These are phyloP conservation scores for Talaromyces liani DNA, from an alignment of 495 filamentous ascomycete genomes.

Conservation along the genomic window DNA sequence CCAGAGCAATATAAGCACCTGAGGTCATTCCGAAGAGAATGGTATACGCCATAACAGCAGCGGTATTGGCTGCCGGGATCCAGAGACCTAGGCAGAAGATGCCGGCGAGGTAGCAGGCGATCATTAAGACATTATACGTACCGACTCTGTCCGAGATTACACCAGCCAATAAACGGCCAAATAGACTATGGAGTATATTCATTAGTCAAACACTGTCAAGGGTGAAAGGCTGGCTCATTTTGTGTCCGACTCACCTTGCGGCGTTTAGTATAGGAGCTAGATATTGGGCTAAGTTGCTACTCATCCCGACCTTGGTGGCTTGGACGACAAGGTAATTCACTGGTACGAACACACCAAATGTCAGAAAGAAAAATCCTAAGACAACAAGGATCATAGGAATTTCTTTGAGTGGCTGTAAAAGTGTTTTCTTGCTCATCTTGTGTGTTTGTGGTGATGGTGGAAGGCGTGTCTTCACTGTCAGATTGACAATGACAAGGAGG, in stretches of 20 bases:
- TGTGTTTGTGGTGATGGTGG: not conserved
- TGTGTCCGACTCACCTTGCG: conserved; percentile 39
- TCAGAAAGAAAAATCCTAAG: not conserved
- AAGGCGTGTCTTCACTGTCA: conserved; percentile 54
- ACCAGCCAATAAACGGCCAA: conserved; percentile 16
- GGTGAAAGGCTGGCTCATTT: not conserved
- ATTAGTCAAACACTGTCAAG: not conserved
- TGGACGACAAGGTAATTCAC: conserved; percentile 63
- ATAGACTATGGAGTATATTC: conserved; percentile 20
- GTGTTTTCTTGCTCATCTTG: not conserved
- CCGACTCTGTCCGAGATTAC: conserved; percentile 26
- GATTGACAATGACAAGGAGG: conserved; percentile 53
- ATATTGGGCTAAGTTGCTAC: conserved; percentile 47
- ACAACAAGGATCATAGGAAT: not conserved
- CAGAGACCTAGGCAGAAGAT: not conserved
- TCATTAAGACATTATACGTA: conserved; percentile 16
- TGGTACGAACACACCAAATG: conserved; percentile 51
- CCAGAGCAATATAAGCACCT: conserved; percentile 23
- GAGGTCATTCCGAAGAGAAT: conserved; percentile 24
- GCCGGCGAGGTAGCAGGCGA: not conserved
- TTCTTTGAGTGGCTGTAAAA: not conserved
- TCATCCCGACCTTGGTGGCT: conserved; percentile 49
- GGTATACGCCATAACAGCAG: conserved; percentile 17
- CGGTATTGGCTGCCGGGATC: conserved; percentile 11
- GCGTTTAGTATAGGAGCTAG: conserved; percentile 67